Percentiles rank a stretch among this genome's conserved stretches.
These are phyloP conservation scores for Saccharomyces paradoxus DNA, from an alignment of 805 yeast species.

Conservation along the genomic window DNA sequence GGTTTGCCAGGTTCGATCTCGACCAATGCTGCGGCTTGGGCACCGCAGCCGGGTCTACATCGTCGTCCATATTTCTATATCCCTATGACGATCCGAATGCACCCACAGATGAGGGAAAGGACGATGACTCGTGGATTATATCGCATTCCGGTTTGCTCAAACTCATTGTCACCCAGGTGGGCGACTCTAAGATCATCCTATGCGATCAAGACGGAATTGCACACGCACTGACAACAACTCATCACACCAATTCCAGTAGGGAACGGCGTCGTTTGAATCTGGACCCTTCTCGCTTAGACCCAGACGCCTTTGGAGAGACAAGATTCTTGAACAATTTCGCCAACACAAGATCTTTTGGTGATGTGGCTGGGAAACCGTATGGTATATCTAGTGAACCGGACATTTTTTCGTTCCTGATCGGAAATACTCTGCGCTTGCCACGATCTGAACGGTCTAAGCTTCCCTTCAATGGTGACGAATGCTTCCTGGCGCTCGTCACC, in stretches of 20 bases:
- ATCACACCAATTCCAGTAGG: constrained; percentile 77
- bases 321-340: constrained; percentile 70
- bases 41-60: constrained; percentile 53
- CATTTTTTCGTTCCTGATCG: constrained; percentile 57
- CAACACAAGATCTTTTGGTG: constrained; percentile 93
- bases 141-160: constrained; percentile 58
- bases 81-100: constrained; percentile 11
- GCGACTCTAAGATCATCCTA: constrained; percentile 83
- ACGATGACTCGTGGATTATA: constrained; percentile 33
- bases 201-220: constrained; percentile 77
- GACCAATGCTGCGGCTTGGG: constrained; percentile 23
- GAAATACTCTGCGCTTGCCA: constrained; percentile 43
- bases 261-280: constrained; percentile 63
- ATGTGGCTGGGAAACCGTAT: constrained; percentile 63
- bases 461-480: constrained; percentile 73
- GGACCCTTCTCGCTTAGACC: constrained; percentile 44
- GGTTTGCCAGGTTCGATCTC: constrained; percentile 27
- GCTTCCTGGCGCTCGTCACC: constrained; percentile 70
- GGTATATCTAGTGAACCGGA: constrained; percentile 95
- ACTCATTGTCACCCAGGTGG: constrained; percentile 78
- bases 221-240: constrained; percentile 67
- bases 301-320: constrained; percentile 90
- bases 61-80: constrained; percentile 52
- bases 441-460: constrained; percentile 29
- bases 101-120: constrained; percentile 10